These are phyloP conservation scores for Stromatinia cepivora DNA, from an alignment of 2,329 filamentous ascomycete species.

Conservation along the genomic window DNA sequence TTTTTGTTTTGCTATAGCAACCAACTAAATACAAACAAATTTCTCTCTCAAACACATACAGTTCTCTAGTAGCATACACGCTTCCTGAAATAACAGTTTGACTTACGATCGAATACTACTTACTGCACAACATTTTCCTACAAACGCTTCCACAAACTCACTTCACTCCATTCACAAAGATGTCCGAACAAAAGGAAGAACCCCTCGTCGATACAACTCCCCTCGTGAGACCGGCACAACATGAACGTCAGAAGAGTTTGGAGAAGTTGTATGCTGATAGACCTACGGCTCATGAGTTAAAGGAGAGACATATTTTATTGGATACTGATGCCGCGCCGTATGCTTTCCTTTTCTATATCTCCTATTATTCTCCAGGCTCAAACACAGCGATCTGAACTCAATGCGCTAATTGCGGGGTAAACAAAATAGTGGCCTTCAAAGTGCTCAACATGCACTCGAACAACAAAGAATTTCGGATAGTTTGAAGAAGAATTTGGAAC, in stretches of 20 bases:
- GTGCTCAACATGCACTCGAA: conserved; percentile 61
- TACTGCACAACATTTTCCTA: background rate
- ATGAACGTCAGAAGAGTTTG: conserved; percentile 64
- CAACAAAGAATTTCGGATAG: conserved; percentile 62
- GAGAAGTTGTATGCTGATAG: conserved; percentile 72
- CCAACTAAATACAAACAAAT: background rate
- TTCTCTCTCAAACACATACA: background rate
- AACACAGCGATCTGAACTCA: too few relatives aligned
- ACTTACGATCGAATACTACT: background rate
- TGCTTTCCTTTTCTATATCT: conserved; percentile 34
- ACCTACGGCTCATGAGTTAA: conserved; percentile 64
- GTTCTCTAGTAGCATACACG: background rate
- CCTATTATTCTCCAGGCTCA: background rate
- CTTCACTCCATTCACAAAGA: background rate
- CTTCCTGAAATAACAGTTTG: background rate
- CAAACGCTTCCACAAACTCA: background rate
- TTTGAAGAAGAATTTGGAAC: conserved; percentile 63
- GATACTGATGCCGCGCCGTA: conserved; percentile 68
- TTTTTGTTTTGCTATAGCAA: background rate
- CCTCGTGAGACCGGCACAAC: conserved; percentile 51
- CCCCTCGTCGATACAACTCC: conserved; percentile 47
- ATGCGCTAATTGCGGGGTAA: conserved; percentile 34
- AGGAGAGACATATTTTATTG: conserved; percentile 66
- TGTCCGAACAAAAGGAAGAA: conserved; percentile 30
- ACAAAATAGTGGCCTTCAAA: conserved; percentile 57